A percentile compares a stretch with the other conserved stretches of the same genome.
These are phyloP conservation scores for Oldenlandia corymbosa DNA, from an alignment of 257 asterid species.

Conservation along the genomic window DNA sequence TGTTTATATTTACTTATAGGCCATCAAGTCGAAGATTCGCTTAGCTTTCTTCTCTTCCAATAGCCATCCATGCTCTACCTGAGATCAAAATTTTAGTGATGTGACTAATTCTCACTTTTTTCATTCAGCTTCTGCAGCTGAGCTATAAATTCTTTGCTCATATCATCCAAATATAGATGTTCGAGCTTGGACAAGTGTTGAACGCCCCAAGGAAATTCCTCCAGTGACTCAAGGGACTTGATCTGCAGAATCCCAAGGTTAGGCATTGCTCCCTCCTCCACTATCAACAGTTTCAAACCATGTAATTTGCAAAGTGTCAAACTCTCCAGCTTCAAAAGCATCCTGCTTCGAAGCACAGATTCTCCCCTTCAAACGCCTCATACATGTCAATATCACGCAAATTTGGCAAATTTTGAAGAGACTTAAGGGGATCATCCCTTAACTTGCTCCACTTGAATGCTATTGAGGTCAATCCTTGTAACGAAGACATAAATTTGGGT, in stretches of 20 bases:
- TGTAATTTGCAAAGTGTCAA: background rate
- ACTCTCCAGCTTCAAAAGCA: background rate
- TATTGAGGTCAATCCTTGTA: conserved; percentile 10
- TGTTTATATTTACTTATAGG: too few species aligned
- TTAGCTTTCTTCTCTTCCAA: background rate
- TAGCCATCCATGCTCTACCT: background rate
- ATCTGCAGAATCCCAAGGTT: background rate
- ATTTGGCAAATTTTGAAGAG: conserved; percentile 28
- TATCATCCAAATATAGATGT: background rate
- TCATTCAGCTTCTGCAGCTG: background rate
- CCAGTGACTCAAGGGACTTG: background rate
- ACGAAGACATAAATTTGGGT: conserved; percentile 22
- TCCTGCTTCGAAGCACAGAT: conserved; percentile 27
- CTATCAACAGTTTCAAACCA: background rate
- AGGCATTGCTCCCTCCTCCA: conserved; percentile 16
- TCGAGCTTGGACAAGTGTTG: conserved; percentile 8
- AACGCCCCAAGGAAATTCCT: conserved; percentile 11
- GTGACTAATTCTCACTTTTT: background rate
- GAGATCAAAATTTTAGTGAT: background rate
- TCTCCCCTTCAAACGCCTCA: conserved; percentile 23
- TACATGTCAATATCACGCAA: conserved; percentile 1
- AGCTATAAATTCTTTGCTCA: background rate
- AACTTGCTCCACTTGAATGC: background rate
- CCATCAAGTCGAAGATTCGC: too few species aligned
- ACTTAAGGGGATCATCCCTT: conserved; percentile 19